Percentiles rank a stretch among this genome's conserved stretches.
These are phyloP conservation scores for Tricholomella constricta DNA, from an alignment of 768 basidiomycete species.

Conservation along the genomic window DNA sequence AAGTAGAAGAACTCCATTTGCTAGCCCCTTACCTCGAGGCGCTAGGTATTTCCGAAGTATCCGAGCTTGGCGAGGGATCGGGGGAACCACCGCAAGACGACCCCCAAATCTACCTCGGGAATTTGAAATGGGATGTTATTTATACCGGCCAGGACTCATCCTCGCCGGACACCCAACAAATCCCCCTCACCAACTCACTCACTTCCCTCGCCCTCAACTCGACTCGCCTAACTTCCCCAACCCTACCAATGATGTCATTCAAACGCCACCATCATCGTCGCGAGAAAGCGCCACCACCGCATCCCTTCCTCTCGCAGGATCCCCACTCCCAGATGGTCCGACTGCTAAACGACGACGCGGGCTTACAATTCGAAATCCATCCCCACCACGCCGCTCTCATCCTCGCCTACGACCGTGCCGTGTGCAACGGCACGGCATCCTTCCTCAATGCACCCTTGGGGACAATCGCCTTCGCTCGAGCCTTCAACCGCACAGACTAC, in stretches of 20 bases:
- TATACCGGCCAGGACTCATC: no score
- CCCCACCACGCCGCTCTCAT: not conserved
- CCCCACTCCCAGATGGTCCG: not conserved
- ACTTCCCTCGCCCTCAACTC: not conserved
- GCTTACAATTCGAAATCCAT: not conserved
- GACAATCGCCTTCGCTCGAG: not conserved
- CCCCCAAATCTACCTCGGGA: not conserved
- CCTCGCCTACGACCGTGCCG: not conserved
- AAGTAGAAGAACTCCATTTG: not conserved
- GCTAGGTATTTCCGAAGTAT: not conserved
- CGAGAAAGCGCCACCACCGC: not conserved
- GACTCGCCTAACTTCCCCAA: not conserved
- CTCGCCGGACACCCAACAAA: not conserved
- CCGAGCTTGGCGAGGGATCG: not conserved
- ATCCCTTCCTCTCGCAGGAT: not conserved
- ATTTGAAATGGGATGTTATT: not conserved
- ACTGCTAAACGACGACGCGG: not conserved
- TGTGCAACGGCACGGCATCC: not conserved
- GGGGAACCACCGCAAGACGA: not conserved
- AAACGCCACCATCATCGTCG: not conserved
- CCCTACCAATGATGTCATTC: not conserved
- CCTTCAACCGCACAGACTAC: not conserved
- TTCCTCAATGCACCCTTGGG: not conserved
- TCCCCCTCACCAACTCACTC: not conserved
- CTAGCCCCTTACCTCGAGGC: slow-evolving; percentile 1